Evolutionary conservation across 1,139 yeast genomes (phyloP).

Genomic region (Kurtzmaniella quercitrusa): DNA sequence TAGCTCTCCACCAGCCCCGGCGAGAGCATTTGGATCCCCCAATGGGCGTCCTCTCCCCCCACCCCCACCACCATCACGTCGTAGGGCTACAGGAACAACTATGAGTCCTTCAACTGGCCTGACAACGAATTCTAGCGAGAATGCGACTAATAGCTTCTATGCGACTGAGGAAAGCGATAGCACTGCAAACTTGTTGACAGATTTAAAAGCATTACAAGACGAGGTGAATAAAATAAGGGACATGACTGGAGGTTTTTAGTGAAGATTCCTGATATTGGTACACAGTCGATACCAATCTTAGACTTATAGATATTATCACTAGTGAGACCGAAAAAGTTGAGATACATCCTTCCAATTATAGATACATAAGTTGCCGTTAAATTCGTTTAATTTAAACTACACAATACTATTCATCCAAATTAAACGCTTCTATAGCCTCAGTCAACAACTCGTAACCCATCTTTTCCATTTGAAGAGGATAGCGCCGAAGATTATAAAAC

Average conservation of each 20-base stretch:
- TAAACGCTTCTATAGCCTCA: conserved; percentile 21
- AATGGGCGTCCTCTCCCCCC: conserved; percentile 21
- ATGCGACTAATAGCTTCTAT: conserved; percentile 11
- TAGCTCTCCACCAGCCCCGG: conserved; percentile 17
- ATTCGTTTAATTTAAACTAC: not conserved
- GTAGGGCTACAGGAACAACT: conserved; percentile 19
- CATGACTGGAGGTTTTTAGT: conserved; percentile 47
- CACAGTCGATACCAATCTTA: too few species aligned
- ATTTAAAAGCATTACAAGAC: conserved; percentile 57
- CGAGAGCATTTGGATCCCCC: conserved; percentile 7
- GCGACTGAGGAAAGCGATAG: conserved; percentile 23
- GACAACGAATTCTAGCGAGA: conserved; percentile 13
- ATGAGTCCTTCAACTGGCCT: conserved; percentile 31
- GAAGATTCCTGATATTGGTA: not conserved
- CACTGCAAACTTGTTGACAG: conserved; percentile 53
- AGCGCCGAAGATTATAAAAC: conserved; percentile 66
- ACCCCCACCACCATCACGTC: conserved; percentile 40
- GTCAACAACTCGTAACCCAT: conserved; percentile 48
- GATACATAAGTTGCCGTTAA: not conserved
- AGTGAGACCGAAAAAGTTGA: too few species aligned
- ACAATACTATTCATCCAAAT: conserved; percentile 11
- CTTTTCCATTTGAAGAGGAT: conserved; percentile 46
- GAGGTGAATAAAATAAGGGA: conserved; percentile 56
- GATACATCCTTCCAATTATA: not conserved
- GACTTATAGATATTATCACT: too few species aligned